Evolutionary conservation across 2,329 filamentous ascomycete genomes (phyloP).

Genomic region (Anisogramma anomala): DNA sequence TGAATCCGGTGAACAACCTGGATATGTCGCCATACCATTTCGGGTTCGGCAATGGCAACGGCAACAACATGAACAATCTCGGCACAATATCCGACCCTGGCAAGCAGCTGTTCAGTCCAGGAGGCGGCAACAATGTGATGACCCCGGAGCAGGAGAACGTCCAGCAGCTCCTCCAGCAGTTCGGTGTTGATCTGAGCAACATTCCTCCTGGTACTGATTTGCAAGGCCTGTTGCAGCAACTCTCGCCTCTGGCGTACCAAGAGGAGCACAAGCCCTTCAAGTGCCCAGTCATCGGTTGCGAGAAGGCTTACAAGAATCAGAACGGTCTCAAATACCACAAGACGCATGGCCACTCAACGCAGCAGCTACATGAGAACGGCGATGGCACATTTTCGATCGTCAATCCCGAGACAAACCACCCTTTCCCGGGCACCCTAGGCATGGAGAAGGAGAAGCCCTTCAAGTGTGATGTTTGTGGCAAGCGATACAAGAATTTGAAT

Average conservation of each 20-base stretch:
- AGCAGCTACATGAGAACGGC: constrained; percentile 90
- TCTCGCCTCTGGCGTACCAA: constrained; percentile 52
- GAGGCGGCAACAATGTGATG: constrained; percentile 47
- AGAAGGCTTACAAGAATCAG: constrained; percentile 99
- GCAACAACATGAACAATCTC: constrained; percentile 34
- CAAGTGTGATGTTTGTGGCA: constrained; percentile 91
- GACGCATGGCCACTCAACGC: constrained; percentile 87
- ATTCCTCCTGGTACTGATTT: constrained; percentile 67
- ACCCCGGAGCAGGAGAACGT: constrained; percentile 50
- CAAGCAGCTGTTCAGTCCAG: constrained; percentile 83
- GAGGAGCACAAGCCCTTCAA: constrained; percentile 97
- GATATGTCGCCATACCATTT: constrained; percentile 33
- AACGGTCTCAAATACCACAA: constrained; percentile 90
- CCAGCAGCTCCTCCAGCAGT: constrained; percentile 57
- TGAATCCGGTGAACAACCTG: constrained; percentile 29
- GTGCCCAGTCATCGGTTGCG: constrained; percentile 94
- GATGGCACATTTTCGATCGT: constrained; percentile 98
- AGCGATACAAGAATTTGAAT: constrained; percentile 98
- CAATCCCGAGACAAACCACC: constrained; percentile 85
- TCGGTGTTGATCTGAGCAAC: constrained; percentile 64
- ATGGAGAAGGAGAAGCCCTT: constrained; percentile 99
- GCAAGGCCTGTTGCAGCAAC: constrained; percentile 42
- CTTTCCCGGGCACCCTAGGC: constrained; percentile 91
- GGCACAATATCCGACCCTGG: constrained; percentile 80
- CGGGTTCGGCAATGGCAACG: constrained; percentile 38